These are phyloP conservation scores for Botryotinia calthae DNA, from an alignment of 2,329 filamentous ascomycete species.

Conservation along the genomic window DNA sequence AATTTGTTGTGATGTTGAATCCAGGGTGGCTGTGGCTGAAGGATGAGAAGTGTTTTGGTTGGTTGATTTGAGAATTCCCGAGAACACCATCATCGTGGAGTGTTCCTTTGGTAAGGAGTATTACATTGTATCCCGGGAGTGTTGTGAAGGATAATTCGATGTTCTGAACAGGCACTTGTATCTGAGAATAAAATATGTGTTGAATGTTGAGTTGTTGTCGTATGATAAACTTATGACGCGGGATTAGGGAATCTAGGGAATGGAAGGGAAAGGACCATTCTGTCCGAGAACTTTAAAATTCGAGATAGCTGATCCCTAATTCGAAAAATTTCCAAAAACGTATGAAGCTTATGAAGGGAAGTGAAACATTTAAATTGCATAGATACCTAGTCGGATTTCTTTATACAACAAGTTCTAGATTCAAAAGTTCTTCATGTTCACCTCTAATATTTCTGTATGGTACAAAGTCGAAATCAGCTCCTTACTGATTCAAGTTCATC, in stretches of 20 bases:
- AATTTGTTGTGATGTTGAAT: constrained; percentile 30
- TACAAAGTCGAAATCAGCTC: neutral
- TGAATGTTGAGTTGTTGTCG: constrained; percentile 4
- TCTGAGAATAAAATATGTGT: constrained; percentile 5
- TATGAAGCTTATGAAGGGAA: neutral
- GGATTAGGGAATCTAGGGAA: constrained; percentile 1
- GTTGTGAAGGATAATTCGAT: neutral
- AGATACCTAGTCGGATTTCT: neutral
- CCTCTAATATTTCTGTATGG: neutral
- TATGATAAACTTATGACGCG: constrained; percentile 5
- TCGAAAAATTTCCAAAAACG: neutral
- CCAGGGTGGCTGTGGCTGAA: constrained; percentile 30
- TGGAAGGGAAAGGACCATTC: neutral
- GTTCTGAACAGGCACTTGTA: neutral
- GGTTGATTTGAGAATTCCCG: constrained; percentile 47
- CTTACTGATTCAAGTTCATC: neutral
- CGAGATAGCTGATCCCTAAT: neutral
- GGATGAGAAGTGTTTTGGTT: constrained; percentile 36
- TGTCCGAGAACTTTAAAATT: constrained; percentile 2
- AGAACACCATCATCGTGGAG: constrained; percentile 49
- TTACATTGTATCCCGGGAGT: constrained; percentile 19
- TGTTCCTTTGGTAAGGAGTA: constrained; percentile 15
- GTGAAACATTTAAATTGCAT: neutral
- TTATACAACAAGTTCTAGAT: neutral
- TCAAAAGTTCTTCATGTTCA: neutral